Percentiles rank a stretch among this genome's conserved stretches.
Conservation (phyloP, 2,329 filamentous ascomycete species). For the Fusarium guadeloupense region DNA sequence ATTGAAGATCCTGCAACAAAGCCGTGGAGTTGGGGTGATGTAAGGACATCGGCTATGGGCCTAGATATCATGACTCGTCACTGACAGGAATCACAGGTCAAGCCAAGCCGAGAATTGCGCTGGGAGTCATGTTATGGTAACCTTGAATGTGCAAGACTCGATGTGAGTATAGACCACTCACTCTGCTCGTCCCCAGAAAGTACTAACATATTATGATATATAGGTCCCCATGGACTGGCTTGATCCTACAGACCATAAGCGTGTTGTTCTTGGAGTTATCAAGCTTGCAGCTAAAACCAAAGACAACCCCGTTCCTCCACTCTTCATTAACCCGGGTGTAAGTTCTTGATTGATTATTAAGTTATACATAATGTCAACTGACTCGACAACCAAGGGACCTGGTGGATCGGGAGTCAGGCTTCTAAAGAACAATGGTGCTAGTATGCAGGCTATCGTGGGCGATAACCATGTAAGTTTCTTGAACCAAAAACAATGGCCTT, state of each 20-base stretch:
- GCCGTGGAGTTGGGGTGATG: constrained; percentile 44
- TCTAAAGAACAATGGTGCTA: constrained; percentile 44
- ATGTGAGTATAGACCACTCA: constrained; percentile 37
- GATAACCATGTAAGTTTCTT: constrained; percentile 53
- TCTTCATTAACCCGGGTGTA: constrained; percentile 51
- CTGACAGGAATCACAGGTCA: constrained; percentile 45
- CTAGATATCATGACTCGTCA: background rate
- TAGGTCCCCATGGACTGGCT: constrained; percentile 51
- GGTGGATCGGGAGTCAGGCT: constrained; percentile 58
- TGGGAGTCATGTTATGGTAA: constrained; percentile 48
- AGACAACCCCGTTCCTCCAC: constrained; percentile 40
- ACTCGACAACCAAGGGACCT: constrained; percentile 51
- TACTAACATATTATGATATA: background rate
- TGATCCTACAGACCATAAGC: constrained; percentile 38
- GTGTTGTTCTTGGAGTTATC: constrained; percentile 47
- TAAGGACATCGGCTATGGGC: constrained; percentile 18
- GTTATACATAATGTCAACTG: background rate
- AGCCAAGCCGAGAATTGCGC: constrained; percentile 41
- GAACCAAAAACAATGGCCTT: too few relatives aligned
- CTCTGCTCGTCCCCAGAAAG: background rate
- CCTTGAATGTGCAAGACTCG: constrained; percentile 48
- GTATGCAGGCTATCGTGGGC: constrained; percentile 57
- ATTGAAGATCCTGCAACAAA: constrained; percentile 1
- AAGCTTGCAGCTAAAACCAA: constrained; percentile 46
- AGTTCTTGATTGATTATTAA: constrained; percentile 1